phyloP scores from a whole-genome alignment of 257 asterid species.

The Scutellaria galericulata region DNA sequence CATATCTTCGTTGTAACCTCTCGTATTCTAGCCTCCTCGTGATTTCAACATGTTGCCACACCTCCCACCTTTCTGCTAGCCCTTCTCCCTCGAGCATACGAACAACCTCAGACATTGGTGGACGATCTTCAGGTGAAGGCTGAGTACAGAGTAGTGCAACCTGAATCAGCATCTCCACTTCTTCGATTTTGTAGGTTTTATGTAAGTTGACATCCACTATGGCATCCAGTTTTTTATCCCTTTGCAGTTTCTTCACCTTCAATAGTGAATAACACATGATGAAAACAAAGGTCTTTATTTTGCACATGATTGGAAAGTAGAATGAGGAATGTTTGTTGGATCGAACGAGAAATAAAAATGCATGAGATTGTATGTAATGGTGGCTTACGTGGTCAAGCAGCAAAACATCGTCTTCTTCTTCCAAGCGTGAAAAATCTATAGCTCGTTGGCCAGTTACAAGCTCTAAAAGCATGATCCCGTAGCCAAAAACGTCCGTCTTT shows the following conservation, averaged over 20 bases:
- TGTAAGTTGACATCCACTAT: slow-evolving; percentile 77
- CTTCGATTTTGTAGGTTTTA: slow-evolving; percentile 52
- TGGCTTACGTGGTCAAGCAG: slow-evolving; percentile 85
- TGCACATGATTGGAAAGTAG: not conserved
- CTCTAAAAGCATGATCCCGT: slow-evolving; percentile 88
- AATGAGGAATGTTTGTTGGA: not conserved
- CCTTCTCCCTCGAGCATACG: slow-evolving; percentile 95
- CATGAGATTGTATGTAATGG: not conserved
- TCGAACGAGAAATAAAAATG: not conserved
- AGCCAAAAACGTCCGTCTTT: slow-evolving; percentile 90
- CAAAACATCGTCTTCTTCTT: slow-evolving; percentile 94
- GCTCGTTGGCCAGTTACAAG: slow-evolving; percentile 95
- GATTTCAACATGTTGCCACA: slow-evolving; percentile 74
- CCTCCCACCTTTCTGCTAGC: slow-evolving; percentile 84
- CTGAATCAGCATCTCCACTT: slow-evolving; percentile 92
- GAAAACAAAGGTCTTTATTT: not conserved
- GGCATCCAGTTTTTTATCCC: slow-evolving; percentile 66
- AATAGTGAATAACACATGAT: not conserved
- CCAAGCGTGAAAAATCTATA: slow-evolving; percentile 88
- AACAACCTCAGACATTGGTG: slow-evolving; percentile 87
- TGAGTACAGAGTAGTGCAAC: slow-evolving; percentile 90
- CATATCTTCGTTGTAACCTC: slow-evolving; percentile 66
- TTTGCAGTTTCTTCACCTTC: slow-evolving; percentile 81
- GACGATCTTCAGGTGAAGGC: slow-evolving; percentile 85
- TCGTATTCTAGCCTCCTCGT: slow-evolving; percentile 66